phyloP scores from a whole-genome alignment of 139 green algal genomes.

The Edaphochlamys debaryana region DNA sequence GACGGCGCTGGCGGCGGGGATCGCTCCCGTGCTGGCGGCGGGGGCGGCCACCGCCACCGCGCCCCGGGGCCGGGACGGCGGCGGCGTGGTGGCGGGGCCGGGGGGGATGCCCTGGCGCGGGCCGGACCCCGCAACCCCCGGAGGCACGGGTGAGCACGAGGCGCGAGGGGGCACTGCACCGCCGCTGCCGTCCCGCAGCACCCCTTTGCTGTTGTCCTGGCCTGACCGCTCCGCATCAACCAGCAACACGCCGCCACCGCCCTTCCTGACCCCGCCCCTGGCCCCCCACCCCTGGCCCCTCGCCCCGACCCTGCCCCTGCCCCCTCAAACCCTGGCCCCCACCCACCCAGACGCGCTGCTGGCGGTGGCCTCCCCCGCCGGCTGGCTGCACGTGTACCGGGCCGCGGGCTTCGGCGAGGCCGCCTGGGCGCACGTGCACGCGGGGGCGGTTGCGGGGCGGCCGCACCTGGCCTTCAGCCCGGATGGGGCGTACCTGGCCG shows the following conservation, averaged over 20 bases:
- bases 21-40: conserved; percentile 5
- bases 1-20: conserved; percentile 1
- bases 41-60: not conserved
- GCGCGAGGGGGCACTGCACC: too few relatives aligned
- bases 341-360: not conserved
- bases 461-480: conserved; percentile 38
- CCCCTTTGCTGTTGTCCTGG: too few relatives aligned
- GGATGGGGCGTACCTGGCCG: conserved; percentile 46
- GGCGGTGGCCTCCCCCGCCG: conserved; percentile 43
- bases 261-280: too few relatives aligned
- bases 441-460: conserved; percentile 1
- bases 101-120: conserved; percentile 24
- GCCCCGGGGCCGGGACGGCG: conserved; percentile 34
- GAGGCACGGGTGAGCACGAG: too few relatives aligned
- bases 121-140: too few relatives aligned
- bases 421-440: conserved; percentile 38
- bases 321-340: not conserved
- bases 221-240: too few relatives aligned
- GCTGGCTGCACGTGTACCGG: conserved; percentile 51
- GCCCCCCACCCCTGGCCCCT: too few relatives aligned
- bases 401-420: conserved; percentile 16
- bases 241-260: too few relatives aligned
- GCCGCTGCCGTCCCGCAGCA: too few relatives aligned
- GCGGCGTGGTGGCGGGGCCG: conserved; percentile 23
- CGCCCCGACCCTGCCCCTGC: too few relatives aligned